phyloP scores from a whole-genome alignment of 2,329 filamentous ascomycete species.

The Pseudogymnoascus sp. region DNA sequence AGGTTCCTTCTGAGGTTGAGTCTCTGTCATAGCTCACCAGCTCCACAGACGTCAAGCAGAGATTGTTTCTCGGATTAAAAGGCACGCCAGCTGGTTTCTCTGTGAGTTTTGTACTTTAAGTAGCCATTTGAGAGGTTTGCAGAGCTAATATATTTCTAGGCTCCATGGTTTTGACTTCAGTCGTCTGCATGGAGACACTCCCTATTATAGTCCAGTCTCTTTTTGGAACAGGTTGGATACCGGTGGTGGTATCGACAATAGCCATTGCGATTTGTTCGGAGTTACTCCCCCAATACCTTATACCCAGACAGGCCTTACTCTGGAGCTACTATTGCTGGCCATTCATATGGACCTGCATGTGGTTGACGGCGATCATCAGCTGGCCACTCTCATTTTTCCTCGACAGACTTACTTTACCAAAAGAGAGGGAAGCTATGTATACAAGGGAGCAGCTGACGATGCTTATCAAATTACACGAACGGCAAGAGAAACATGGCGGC shows the following conservation, averaged over 20 bases:
- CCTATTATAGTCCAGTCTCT: conserved; percentile 25
- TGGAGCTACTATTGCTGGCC: conserved; percentile 27
- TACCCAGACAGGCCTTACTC: conserved; percentile 22
- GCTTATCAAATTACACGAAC: conserved; percentile 25
- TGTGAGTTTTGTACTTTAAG: conserved; percentile 18
- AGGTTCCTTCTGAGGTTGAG: not conserved
- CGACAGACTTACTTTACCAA: conserved; percentile 15
- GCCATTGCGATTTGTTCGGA: conserved; percentile 25
- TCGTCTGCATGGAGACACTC: conserved; percentile 24
- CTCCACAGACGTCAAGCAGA: conserved; percentile 20
- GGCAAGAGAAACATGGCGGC: conserved; percentile 23
- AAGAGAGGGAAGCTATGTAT: conserved; percentile 18
- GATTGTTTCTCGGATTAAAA: conserved; percentile 21
- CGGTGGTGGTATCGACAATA: conserved; percentile 24
- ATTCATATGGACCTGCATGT: conserved; percentile 27
- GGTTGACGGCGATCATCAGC: conserved; percentile 21
- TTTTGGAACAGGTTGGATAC: conserved; percentile 19
- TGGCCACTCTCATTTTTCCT: conserved; percentile 24
- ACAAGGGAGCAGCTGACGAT: conserved; percentile 21
- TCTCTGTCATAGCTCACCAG: conserved; percentile 14
- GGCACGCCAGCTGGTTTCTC: conserved; percentile 25
- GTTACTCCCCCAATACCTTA: conserved; percentile 26
- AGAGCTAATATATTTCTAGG: conserved; percentile 17
- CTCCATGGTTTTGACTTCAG: conserved; percentile 25
- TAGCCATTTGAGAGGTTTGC: not conserved